Evolutionary conservation across 257 asterid genomes (phyloP).

Genomic region (Osmanthus fragrans): DNA sequence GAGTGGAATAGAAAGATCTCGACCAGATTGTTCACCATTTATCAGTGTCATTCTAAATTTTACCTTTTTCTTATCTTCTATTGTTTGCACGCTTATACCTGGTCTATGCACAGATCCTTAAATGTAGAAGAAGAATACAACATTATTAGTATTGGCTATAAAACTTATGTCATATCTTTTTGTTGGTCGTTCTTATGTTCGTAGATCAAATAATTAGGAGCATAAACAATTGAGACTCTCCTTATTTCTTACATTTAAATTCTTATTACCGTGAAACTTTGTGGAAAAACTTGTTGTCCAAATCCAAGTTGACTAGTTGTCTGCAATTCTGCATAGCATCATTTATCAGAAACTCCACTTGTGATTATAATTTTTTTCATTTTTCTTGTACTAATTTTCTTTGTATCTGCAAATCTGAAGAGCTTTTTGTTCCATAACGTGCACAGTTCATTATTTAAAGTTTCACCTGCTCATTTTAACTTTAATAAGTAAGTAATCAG

Average conservation of each 20-base stretch:
- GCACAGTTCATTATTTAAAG: too few species aligned
- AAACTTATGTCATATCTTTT: not conserved
- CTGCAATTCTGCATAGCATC: not conserved
- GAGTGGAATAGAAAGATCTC: slow-evolving; percentile 91
- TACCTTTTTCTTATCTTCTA: not conserved
- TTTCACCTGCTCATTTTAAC: too few species aligned
- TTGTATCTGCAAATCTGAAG: not conserved
- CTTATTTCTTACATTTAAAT: too few species aligned
- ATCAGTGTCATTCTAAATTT: too few species aligned
- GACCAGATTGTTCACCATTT: slow-evolving; percentile 58
- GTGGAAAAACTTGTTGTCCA: not conserved
- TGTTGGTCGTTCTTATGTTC: too few species aligned
- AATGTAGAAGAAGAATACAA: not conserved
- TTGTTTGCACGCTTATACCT: not conserved
- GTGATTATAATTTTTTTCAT: not conserved
- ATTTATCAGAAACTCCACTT: not conserved
- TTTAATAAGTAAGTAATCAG: too few species aligned
- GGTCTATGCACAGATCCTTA: too few species aligned
- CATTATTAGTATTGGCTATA: not conserved
- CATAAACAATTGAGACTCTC: not conserved
- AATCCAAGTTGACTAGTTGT: not conserved
- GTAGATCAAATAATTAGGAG: not conserved
- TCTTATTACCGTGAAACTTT: too few species aligned
- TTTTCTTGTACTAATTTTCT: not conserved
- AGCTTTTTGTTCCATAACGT: too few species aligned